These are phyloP conservation scores for Pseudogymnoascus sp. DNA, from an alignment of 2,329 filamentous ascomycete species.

Conservation along the genomic window DNA sequence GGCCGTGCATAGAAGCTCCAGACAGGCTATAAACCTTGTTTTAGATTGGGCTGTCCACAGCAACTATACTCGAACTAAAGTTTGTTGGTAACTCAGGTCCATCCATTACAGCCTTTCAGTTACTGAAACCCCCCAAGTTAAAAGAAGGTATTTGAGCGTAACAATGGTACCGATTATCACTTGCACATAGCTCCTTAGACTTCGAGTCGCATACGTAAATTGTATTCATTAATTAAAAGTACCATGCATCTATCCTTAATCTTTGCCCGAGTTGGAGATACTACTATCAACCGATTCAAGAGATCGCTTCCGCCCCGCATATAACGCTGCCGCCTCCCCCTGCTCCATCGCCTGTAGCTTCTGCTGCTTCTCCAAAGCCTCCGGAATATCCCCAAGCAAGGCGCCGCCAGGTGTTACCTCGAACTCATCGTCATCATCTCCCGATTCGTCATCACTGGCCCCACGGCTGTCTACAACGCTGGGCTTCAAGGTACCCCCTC, in stretches of 20 bases:
- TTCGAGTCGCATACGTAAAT: neutral
- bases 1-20: neutral
- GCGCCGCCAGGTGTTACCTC: conserved; percentile 22
- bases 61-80: neutral
- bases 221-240: conserved; percentile 5
- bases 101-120: neutral
- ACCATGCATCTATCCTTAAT: neutral
- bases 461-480: conserved; percentile 20
- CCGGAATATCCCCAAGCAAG: conserved; percentile 16
- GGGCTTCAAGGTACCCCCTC: conserved; percentile 32
- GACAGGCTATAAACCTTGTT: neutral
- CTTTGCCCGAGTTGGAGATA: neutral
- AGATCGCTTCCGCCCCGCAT: conserved; percentile 13
- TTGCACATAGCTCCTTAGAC: neutral
- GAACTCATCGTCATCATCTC: conserved; percentile 26
- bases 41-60: neutral
- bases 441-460: conserved; percentile 29
- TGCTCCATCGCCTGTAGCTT: conserved; percentile 53
- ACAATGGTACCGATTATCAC: neutral
- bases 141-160: neutral
- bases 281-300: conserved; percentile 16
- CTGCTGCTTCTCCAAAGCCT: conserved; percentile 35
- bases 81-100: neutral
- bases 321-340: conserved; percentile 45
- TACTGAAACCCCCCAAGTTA: neutral